Conservation (phyloP, 2,329 filamentous ascomycete species). For the Byssothecium circinans region DNA sequence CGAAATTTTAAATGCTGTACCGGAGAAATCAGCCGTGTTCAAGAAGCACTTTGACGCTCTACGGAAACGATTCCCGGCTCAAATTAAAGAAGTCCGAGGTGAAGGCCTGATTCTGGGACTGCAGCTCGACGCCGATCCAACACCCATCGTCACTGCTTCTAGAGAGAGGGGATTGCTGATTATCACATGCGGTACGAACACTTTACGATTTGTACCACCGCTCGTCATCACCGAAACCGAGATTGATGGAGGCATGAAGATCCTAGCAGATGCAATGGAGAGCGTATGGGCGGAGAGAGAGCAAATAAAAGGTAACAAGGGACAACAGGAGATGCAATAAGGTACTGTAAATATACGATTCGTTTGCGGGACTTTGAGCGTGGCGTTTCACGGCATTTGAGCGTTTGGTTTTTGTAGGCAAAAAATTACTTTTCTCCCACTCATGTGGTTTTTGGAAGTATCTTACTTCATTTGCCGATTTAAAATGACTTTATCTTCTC, state of each 20-base stretch:
- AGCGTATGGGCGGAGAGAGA: slow-evolving; percentile 53
- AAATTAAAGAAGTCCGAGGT: slow-evolving; percentile 79
- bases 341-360: not conserved
- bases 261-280: slow-evolving; percentile 69
- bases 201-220: slow-evolving; percentile 86
- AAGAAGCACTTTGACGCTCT: slow-evolving; percentile 60
- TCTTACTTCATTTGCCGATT: not conserved
- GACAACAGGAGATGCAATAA: slow-evolving; percentile 39
- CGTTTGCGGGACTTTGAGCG: slow-evolving; percentile 14
- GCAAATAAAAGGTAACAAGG: slow-evolving; percentile 32
- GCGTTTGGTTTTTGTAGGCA: not conserved
- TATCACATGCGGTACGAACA: slow-evolving; percentile 92
- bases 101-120: slow-evolving; percentile 83
- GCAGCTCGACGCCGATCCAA: slow-evolving; percentile 75
- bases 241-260: slow-evolving; percentile 74
- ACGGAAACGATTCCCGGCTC: slow-evolving; percentile 64
- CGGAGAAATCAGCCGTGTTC: slow-evolving; percentile 66
- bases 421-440: not conserved
- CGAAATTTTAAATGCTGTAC: slow-evolving; percentile 69
- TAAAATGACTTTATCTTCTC: not conserved
- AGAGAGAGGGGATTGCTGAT: slow-evolving; percentile 84
- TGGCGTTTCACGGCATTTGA: slow-evolving; percentile 16
- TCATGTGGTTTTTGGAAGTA: not conserved
- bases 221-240: slow-evolving; percentile 78
- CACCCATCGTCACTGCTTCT: slow-evolving; percentile 77